Conservation (phyloP, 139 green algal species). For the Zygnema circumcarinatum region DNA sequence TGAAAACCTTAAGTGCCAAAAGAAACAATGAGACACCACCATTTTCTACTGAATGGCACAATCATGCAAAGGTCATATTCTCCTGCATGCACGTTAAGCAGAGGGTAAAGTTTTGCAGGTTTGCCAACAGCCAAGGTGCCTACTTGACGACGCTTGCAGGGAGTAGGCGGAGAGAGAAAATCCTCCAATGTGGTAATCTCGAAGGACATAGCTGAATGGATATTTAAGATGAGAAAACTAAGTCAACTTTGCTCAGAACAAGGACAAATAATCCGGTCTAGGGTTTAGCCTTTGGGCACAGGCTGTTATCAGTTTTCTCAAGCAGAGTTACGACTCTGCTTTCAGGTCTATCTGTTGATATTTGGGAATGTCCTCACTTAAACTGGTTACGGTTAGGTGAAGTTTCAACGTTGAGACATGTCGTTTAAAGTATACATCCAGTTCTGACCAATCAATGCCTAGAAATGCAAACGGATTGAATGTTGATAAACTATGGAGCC, state of each 20-base stretch:
- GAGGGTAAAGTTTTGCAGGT: not conserved
- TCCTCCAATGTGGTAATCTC: not conserved
- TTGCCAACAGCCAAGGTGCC: not conserved
- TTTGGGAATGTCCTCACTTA: no score
- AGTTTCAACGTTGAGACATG: no score
- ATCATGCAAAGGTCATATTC: not conserved
- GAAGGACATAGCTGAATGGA: not conserved
- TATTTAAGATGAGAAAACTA: not conserved
- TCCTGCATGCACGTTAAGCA: not conserved
- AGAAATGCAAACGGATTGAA: no score
- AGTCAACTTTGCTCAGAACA: not conserved
- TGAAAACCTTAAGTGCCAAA: no score
- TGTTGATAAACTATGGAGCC: no score
- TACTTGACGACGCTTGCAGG: not conserved
- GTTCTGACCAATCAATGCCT: no score
- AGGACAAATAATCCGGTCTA: not conserved
- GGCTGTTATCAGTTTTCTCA: not conserved
- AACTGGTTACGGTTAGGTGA: no score
- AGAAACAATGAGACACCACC: no score
- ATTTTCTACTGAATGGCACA: no score
- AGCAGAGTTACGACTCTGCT: no score
- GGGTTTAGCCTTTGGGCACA: not conserved
- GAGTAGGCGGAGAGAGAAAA: not conserved
- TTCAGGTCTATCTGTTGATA: no score
- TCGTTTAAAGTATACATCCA: no score